phyloP scores from a whole-genome alignment of 2,329 filamentous ascomycete species.

The Sporothrix dimorphospora region DNA sequence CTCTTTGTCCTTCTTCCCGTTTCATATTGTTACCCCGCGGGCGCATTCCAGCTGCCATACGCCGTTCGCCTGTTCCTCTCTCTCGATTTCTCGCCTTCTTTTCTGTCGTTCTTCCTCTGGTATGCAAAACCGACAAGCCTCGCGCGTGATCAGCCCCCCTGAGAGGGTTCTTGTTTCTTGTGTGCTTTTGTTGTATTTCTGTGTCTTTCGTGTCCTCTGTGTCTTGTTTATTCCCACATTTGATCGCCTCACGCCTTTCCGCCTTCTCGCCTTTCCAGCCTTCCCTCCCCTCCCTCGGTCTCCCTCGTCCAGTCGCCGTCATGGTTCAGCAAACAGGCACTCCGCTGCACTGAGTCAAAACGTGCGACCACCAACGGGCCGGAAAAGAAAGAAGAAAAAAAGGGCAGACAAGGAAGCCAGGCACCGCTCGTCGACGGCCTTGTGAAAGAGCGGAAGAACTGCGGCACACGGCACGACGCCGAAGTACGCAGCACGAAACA shows the following conservation, averaged over 20 bases:
- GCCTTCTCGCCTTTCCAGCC: neutral
- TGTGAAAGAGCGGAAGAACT: conserved; percentile 2
- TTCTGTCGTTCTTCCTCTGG: conserved; percentile 10
- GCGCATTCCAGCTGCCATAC: conserved; percentile 18
- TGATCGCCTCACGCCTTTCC: neutral
- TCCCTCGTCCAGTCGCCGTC: neutral
- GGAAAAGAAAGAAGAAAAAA: neutral
- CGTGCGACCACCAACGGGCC: neutral
- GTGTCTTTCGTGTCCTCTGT: neutral
- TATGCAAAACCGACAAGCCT: conserved; percentile 17
- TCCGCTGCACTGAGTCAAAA: conserved; percentile 12
- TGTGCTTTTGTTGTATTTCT: neutral
- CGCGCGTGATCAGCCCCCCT: conserved; percentile 5
- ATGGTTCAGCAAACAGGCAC: conserved; percentile 7
- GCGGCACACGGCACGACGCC: conserved; percentile 14
- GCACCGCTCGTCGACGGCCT: conserved; percentile 12
- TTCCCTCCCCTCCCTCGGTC: neutral
- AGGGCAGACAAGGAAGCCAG: neutral
- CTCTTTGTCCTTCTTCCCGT: neutral
- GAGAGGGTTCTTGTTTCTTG: neutral
- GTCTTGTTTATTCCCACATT: neutral
- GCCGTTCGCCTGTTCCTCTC: neutral
- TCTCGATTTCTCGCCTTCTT: neutral
- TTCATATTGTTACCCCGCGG: conserved; percentile 23
- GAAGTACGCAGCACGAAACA: neutral